phyloP scores from a whole-genome alignment of 1,139 yeast species.

The Kodamaea anthophila region DNA sequence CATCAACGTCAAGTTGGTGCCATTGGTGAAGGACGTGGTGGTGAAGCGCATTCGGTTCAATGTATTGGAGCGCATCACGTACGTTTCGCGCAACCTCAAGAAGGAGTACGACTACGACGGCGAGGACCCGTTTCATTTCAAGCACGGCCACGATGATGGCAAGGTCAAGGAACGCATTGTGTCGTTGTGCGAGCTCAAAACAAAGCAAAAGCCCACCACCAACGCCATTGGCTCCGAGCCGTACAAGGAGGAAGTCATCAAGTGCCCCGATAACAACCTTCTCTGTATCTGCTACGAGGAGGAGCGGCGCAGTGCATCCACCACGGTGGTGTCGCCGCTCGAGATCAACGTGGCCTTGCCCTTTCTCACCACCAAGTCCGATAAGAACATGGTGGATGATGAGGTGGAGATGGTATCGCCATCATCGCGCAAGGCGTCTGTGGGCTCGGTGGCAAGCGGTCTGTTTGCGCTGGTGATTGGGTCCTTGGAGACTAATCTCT shows the following conservation, averaged over 20 bases:
- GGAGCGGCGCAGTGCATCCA: slow-evolving; percentile 7
- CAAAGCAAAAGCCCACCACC: slow-evolving; percentile 36
- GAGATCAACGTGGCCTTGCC: slow-evolving; percentile 44
- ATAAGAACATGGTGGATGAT: slow-evolving; percentile 25
- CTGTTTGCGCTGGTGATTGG: slow-evolving; percentile 39
- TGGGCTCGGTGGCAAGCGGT: slow-evolving; percentile 5
- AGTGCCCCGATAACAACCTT: slow-evolving; percentile 55
- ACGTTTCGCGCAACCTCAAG: slow-evolving; percentile 46
- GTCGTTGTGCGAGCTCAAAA: slow-evolving; percentile 57
- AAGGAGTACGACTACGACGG: slow-evolving; percentile 54
- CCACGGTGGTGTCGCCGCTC: slow-evolving; percentile 39
- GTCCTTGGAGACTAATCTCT: slow-evolving; percentile 35
- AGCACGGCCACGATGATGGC: slow-evolving; percentile 12
- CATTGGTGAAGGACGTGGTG: slow-evolving; percentile 60
- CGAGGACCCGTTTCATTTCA: slow-evolving; percentile 24
- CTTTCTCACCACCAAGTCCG: slow-evolving; percentile 37
- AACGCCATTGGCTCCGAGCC: slow-evolving; percentile 31
- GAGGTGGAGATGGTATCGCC: slow-evolving; percentile 12
- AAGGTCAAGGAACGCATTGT: slow-evolving; percentile 48
- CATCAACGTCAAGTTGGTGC: slow-evolving; percentile 63
- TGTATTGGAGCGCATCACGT: slow-evolving; percentile 66
- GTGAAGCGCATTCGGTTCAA: slow-evolving; percentile 70
- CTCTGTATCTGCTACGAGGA: slow-evolving; percentile 50
- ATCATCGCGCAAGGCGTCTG: slow-evolving; percentile 16
- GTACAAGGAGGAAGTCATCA: slow-evolving; percentile 58